These are phyloP conservation scores for Trichomonas vaginalis DNA, from an alignment of 208 protist genomes.

Conservation along the genomic window DNA sequence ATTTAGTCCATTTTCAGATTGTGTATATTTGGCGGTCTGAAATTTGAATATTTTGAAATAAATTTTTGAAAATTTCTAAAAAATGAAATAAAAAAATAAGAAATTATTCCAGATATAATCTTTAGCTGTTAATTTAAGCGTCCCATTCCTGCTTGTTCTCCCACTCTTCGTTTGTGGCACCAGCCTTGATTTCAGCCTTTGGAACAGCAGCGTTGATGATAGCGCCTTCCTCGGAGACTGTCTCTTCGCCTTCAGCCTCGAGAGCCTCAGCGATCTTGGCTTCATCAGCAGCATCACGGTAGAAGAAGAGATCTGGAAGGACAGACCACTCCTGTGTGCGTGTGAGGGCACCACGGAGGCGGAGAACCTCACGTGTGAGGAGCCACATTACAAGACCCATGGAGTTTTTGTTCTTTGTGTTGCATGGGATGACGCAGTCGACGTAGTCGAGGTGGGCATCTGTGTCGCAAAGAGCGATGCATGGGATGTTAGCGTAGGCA, in stretches of 20 bases:
- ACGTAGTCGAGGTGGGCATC: conserved; percentile 81
- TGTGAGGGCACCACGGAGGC: conserved; percentile 70
- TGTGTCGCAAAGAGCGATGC: conserved; percentile 93
- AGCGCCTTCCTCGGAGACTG: neutral
- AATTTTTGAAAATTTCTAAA: no score
- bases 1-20: no score
- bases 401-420: conserved; percentile 58
- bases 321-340: conserved; percentile 79
- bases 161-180: neutral
- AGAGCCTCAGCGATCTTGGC: neutral
- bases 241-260: neutral
- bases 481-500: conserved; percentile 92
- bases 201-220: neutral
- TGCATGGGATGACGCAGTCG: conserved; percentile 61
- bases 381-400: conserved; percentile 97
- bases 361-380: conserved; percentile 87
- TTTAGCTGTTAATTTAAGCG: neutral
- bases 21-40: no score
- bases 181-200: neutral
- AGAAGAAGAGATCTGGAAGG: conserved; percentile 98
- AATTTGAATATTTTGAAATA: no score
- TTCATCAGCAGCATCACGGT: conserved; percentile 54
- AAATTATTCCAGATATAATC: no score
- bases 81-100: no score
- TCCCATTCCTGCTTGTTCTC: neutral